These are phyloP conservation scores for Panaeolus cyanescens DNA, from an alignment of 768 basidiomycete genomes.

Conservation along the genomic window DNA sequence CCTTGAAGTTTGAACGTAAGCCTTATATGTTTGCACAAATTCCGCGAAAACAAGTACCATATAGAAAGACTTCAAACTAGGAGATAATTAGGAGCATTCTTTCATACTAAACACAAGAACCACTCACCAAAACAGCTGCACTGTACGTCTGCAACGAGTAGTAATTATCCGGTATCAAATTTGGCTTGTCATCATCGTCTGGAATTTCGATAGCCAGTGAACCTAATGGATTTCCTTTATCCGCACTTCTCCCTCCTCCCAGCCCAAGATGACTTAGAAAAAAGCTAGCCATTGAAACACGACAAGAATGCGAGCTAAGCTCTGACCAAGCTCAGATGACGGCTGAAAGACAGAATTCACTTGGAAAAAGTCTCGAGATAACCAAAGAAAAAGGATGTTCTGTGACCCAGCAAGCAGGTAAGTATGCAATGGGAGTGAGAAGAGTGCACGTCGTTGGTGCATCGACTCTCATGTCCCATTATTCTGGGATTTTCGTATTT, in stretches of 20 bases:
- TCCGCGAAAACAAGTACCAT: slow-evolving; percentile 16
- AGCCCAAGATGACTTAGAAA: slow-evolving; percentile 13
- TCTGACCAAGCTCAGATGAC: background rate
- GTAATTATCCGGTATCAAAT: slow-evolving; percentile 13
- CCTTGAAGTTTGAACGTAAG: slow-evolving; percentile 12
- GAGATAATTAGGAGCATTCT: background rate
- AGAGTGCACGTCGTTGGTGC: background rate
- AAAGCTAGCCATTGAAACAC: slow-evolving; percentile 18
- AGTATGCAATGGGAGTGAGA: background rate
- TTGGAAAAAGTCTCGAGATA: slow-evolving; percentile 11
- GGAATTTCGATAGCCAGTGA: slow-evolving; percentile 18
- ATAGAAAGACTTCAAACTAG: slow-evolving; percentile 26
- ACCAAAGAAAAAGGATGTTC: background rate
- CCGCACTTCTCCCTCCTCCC: background rate
- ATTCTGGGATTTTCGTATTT: background rate
- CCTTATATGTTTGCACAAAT: background rate
- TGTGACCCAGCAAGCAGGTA: background rate
- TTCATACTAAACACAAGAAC: background rate
- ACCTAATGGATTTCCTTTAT: slow-evolving; percentile 5
- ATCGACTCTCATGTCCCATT: background rate
- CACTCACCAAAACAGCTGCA: slow-evolving; percentile 23
- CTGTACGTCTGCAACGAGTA: slow-evolving; percentile 24
- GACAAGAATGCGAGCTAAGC: background rate
- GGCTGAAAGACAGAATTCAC: slow-evolving; percentile 10
- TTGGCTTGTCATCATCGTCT: slow-evolving; percentile 10